These are phyloP conservation scores for Mycogone perniciosa DNA, from an alignment of 2,329 filamentous ascomycete genomes.

Conservation along the genomic window DNA sequence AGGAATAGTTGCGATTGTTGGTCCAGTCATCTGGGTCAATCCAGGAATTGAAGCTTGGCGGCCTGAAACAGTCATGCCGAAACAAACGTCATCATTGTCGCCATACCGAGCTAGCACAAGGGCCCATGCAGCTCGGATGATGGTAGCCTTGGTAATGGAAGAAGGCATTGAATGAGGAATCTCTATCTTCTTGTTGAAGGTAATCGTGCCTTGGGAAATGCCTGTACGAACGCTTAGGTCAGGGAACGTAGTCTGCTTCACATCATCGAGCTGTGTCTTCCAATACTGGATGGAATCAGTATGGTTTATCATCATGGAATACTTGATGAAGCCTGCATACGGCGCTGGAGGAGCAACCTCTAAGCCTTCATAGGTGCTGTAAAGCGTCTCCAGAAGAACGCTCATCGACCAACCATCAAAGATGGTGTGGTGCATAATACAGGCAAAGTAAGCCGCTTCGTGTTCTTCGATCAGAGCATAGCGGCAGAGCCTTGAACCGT, in stretches of 20 bases:
- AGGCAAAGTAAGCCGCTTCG: background rate
- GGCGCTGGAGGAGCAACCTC: background rate
- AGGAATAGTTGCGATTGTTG: slow-evolving; percentile 8
- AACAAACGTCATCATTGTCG: slow-evolving; percentile 17
- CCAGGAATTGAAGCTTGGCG: slow-evolving; percentile 14
- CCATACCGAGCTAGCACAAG: slow-evolving; percentile 33
- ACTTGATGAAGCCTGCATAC: background rate
- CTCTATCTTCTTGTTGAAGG: background rate
- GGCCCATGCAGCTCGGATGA: slow-evolving; percentile 22
- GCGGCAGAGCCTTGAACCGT: background rate
- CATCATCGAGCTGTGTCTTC: background rate
- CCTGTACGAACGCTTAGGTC: no score
- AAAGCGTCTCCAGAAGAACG: background rate
- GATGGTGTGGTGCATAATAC: slow-evolving; percentile 11
- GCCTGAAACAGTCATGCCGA: slow-evolving; percentile 16
- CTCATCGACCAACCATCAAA: slow-evolving; percentile 15
- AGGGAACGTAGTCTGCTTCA: background rate
- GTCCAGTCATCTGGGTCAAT: slow-evolving; percentile 13
- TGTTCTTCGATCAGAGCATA: background rate
- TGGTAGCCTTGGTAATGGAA: slow-evolving; percentile 13
- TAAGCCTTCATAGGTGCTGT: background rate
- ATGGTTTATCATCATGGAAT: background rate
- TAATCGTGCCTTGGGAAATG: background rate
- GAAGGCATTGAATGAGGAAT: background rate
- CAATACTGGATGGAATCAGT: background rate